Percentiles rank a stretch among this genome's conserved stretches.
These are phyloP conservation scores for Saccharomyces hybrid DNA, from an alignment of 1,139 yeast genomes.

Conservation along the genomic window DNA sequence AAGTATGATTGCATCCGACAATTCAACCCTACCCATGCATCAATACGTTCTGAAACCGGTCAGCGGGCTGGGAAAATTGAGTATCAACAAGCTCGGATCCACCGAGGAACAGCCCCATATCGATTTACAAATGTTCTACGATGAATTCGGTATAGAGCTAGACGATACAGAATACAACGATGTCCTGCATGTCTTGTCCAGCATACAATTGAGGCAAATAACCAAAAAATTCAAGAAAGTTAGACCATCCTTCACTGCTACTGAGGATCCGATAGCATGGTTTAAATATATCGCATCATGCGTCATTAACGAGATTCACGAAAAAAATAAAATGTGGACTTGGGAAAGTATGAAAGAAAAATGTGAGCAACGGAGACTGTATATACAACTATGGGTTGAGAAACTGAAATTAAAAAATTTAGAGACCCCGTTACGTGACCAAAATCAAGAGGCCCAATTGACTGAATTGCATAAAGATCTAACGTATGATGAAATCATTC, in stretches of 20 bases:
- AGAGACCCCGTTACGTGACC: conserved; percentile 24
- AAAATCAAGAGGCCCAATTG: conserved; percentile 38
- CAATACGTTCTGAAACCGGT: conserved; percentile 84
- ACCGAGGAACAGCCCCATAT: conserved; percentile 66
- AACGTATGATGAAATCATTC: conserved; percentile 70
- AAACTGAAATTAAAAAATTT: conserved; percentile 36
- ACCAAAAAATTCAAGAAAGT: conserved; percentile 67
- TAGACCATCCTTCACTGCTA: conserved; percentile 55
- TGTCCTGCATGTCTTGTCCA: conserved; percentile 72
- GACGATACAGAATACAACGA: conserved; percentile 83
- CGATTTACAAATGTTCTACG: conserved; percentile 68
- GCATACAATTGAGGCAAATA: conserved; percentile 68
- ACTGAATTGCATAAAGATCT: conserved; percentile 52
- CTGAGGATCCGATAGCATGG: conserved; percentile 76
- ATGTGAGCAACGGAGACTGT: conserved; percentile 62
- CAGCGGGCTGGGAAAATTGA: conserved; percentile 76
- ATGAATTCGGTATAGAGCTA: conserved; percentile 77
- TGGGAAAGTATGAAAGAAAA: conserved; percentile 76
- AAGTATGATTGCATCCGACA: conserved; percentile 31
- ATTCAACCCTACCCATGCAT: conserved; percentile 32
- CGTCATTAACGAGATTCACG: conserved; percentile 72
- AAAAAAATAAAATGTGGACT: conserved; percentile 72
- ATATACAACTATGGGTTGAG: conserved; percentile 61
- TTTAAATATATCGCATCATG: conserved; percentile 69
- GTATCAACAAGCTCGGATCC: conserved; percentile 71